Conservation (phyloP, 2,329 filamentous ascomycete species). For the Neonectria ditissima region DNA sequence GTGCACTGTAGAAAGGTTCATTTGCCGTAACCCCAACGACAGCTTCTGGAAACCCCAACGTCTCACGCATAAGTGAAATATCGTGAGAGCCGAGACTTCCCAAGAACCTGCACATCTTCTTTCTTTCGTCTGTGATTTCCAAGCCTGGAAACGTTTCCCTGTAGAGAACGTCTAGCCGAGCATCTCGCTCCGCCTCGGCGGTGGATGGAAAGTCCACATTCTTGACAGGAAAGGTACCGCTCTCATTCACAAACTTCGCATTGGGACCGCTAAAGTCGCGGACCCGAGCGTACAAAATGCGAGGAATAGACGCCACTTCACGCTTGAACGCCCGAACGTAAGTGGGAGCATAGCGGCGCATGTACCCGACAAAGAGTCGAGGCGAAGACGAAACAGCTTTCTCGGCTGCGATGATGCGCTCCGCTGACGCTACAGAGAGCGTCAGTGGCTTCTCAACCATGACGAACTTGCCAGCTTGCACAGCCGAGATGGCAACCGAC, state of each 20-base stretch:
- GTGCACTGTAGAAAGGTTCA: not conserved
- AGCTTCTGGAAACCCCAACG: constrained; percentile 36
- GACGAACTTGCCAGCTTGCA: constrained; percentile 65
- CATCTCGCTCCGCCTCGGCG: constrained; percentile 34
- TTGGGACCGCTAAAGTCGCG: constrained; percentile 62
- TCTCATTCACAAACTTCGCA: constrained; percentile 58
- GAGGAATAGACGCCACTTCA: constrained; percentile 62
- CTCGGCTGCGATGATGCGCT: constrained; percentile 62
- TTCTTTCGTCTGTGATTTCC: not conserved
- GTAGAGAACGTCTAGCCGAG: constrained; percentile 31
- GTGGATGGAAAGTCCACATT: constrained; percentile 15
- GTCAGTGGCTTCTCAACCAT: constrained; percentile 71
- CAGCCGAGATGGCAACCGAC: constrained; percentile 59
- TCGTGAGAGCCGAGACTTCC: constrained; percentile 64
- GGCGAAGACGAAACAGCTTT: constrained; percentile 51
- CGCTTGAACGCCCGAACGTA: constrained; percentile 58
- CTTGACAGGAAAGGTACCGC: constrained; percentile 55
- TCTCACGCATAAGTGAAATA: constrained; percentile 63
- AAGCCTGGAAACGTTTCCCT: not conserved
- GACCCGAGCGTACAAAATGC: constrained; percentile 66
- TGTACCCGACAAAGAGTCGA: constrained; percentile 69
- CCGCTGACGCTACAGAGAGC: constrained; percentile 58
- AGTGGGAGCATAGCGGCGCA: constrained; percentile 68
- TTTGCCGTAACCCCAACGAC: constrained; percentile 23
- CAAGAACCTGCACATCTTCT: constrained; percentile 55